These are phyloP conservation scores for Vanrija sp. DNA, from an alignment of 1,284 basidiomycete species.

Conservation along the genomic window DNA sequence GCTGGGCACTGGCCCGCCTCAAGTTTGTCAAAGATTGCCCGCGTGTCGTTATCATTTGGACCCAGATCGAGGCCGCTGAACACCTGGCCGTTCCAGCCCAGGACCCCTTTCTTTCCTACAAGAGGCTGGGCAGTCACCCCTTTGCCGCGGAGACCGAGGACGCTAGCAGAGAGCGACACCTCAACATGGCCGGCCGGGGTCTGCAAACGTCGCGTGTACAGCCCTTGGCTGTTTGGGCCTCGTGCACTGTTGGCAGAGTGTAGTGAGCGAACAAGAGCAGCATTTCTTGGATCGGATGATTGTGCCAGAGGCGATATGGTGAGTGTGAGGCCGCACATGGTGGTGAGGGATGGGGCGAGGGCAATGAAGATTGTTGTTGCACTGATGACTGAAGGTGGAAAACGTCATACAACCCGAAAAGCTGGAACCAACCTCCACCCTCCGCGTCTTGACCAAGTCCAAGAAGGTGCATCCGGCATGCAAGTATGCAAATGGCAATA, in stretches of 20 bases:
- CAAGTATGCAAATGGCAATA: too few species aligned
- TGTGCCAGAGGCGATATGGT: background rate
- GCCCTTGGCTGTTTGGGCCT: constrained; percentile 33
- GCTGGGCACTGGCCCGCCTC: constrained; percentile 52
- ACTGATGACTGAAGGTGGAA: too few species aligned
- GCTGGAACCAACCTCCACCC: too few species aligned
- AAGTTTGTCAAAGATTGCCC: constrained; percentile 60
- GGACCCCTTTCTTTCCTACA: constrained; percentile 53
- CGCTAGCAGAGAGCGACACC: constrained; percentile 64
- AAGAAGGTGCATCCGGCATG: too few species aligned
- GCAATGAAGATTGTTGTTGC: too few species aligned
- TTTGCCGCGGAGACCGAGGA: constrained; percentile 71
- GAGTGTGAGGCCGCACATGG: constrained; percentile 41
- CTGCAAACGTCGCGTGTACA: constrained; percentile 9
- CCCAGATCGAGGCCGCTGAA: constrained; percentile 69
- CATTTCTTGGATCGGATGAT: background rate
- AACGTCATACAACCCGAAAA: too few species aligned
- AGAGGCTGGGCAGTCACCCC: constrained; percentile 68
- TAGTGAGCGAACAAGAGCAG: constrained; percentile 18
- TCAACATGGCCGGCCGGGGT: constrained; percentile 11
- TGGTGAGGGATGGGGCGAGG: too few species aligned
- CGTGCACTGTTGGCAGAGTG: constrained; percentile 15
- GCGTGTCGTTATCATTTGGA: constrained; percentile 73
- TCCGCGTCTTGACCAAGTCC: too few species aligned
- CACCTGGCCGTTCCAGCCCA: constrained; percentile 92